Conservation (phyloP, 1,284 basidiomycete genomes). For the Cryptococcus floricola region DNA sequence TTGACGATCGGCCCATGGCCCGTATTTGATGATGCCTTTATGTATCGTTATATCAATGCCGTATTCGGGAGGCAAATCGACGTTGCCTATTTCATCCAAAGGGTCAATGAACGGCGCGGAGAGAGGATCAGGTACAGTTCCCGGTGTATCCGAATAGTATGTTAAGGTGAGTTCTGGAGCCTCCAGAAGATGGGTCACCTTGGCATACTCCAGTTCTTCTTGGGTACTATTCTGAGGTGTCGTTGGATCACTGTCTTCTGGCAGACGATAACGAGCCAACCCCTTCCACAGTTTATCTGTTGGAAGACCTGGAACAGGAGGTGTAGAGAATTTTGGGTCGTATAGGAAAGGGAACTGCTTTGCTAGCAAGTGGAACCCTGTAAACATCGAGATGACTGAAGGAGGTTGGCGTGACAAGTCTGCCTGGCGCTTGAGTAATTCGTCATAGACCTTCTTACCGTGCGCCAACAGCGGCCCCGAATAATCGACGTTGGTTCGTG, state of each 20-base stretch:
- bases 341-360: conserved; percentile 36
- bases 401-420: conserved; percentile 32
- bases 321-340: conserved; percentile 36
- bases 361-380: conserved; percentile 38
- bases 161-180: conserved; percentile 68
- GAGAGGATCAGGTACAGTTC: conserved; percentile 39
- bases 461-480: conserved; percentile 61
- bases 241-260: conserved; percentile 15
- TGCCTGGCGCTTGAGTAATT: conserved; percentile 56
- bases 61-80: conserved; percentile 85
- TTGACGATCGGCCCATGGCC: conserved; percentile 91
- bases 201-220: conserved; percentile 69
- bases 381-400: conserved; percentile 34
- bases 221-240: conserved; percentile 11
- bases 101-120: conserved; percentile 51
- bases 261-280: conserved; percentile 49
- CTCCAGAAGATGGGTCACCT: conserved; percentile 76
- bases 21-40: conserved; percentile 72
- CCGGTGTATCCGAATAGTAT: conserved; percentile 71
- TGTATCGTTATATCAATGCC: conserved; percentile 76
- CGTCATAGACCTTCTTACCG: conserved; percentile 62
- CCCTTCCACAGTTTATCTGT: conserved; percentile 50
- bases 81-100: conserved; percentile 72
- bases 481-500: conserved; percentile 73
- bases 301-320: conserved; percentile 36